These are phyloP conservation scores for Rachicladosporium sp. DNA, from an alignment of 2,329 filamentous ascomycete genomes.

Conservation along the genomic window DNA sequence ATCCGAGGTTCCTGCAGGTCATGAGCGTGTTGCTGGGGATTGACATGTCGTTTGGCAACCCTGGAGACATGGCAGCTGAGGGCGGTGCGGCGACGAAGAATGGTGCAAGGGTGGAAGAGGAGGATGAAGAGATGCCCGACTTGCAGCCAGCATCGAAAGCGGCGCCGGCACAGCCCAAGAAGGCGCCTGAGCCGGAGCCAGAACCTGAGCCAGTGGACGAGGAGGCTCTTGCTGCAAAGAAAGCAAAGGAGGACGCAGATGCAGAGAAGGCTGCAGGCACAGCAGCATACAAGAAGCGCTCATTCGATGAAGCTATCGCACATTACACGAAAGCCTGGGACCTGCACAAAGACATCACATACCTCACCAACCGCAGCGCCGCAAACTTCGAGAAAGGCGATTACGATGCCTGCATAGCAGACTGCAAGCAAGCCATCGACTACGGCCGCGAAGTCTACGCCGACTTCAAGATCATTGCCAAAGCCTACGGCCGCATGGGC, in stretches of 20 bases:
- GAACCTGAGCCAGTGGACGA: constrained; percentile 64
- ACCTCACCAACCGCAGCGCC: constrained; percentile 90
- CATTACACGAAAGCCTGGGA: constrained; percentile 97
- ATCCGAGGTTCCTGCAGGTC: constrained; percentile 86
- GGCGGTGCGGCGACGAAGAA: constrained; percentile 17
- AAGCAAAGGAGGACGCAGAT: constrained; percentile 85
- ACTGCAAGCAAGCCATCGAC: constrained; percentile 77
- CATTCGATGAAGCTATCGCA: constrained; percentile 87
- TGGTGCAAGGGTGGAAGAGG: constrained; percentile 42
- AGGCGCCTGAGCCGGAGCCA: constrained; percentile 49
- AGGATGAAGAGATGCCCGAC: constrained; percentile 72
- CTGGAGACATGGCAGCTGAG: constrained; percentile 34
- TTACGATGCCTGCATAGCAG: constrained; percentile 72
- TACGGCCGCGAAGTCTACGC: constrained; percentile 81
- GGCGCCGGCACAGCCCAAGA: constrained; percentile 36
- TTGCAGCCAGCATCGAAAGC: constrained; percentile 29
- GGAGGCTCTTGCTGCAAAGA: constrained; percentile 69
- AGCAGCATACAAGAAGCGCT: constrained; percentile 93
- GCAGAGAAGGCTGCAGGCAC: constrained; percentile 91
- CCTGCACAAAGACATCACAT: constrained; percentile 87
- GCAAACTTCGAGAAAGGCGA: constrained; percentile 95
- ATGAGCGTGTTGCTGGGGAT: constrained; percentile 88
- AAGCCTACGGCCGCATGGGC: constrained; percentile 92
- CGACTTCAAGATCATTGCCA: constrained; percentile 97
- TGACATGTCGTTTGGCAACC: constrained; percentile 64